Evolutionary conservation across 1,284 basidiomycete genomes (phyloP).

Genomic region (Schizophyllum amplum): DNA sequence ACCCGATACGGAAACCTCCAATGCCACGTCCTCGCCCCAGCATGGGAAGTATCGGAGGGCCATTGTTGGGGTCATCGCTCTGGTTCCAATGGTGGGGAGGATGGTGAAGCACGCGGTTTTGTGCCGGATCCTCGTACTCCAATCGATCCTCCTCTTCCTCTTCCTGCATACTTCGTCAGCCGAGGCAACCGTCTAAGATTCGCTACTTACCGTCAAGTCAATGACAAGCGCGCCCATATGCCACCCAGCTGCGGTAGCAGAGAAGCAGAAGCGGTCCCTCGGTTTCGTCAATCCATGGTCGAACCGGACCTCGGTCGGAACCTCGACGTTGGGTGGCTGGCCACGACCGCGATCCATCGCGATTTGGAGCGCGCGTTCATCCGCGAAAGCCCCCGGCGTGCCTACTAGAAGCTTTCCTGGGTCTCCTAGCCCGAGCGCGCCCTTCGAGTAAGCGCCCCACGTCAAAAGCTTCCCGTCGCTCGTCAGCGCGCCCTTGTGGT

Average conservation of each 20-base stretch:
- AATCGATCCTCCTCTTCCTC: background rate
- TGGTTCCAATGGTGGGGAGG: background rate
- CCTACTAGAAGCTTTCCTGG: slow-evolving; percentile 43
- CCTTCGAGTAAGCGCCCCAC: slow-evolving; percentile 75
- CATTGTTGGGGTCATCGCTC: background rate
- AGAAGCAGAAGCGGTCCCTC: slow-evolving; percentile 66
- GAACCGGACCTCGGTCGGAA: slow-evolving; percentile 68
- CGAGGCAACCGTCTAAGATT: too few species aligned
- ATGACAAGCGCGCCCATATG: slow-evolving; percentile 84
- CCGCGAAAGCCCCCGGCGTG: slow-evolving; percentile 51
- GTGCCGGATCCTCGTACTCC: background rate
- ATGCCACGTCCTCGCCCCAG: background rate
- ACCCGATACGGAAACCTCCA: slow-evolving; percentile 7
- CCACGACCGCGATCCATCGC: slow-evolving; percentile 23
- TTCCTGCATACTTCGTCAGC: too few species aligned
- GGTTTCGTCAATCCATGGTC: slow-evolving; percentile 36
- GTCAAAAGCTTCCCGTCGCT: slow-evolving; percentile 69
- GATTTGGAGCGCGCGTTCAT: slow-evolving; percentile 24
- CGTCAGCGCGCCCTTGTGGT: slow-evolving; percentile 82
- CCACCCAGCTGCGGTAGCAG: slow-evolving; percentile 76
- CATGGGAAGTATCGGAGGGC: slow-evolving; percentile 3
- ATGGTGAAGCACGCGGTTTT: background rate
- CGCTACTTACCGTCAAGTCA: slow-evolving; percentile 51
- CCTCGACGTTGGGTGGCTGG: slow-evolving; percentile 37
- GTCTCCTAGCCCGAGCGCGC: slow-evolving; percentile 80